Conservation (phyloP, 169 alveolate genomes). For the Eimeria brunetti region DNA sequence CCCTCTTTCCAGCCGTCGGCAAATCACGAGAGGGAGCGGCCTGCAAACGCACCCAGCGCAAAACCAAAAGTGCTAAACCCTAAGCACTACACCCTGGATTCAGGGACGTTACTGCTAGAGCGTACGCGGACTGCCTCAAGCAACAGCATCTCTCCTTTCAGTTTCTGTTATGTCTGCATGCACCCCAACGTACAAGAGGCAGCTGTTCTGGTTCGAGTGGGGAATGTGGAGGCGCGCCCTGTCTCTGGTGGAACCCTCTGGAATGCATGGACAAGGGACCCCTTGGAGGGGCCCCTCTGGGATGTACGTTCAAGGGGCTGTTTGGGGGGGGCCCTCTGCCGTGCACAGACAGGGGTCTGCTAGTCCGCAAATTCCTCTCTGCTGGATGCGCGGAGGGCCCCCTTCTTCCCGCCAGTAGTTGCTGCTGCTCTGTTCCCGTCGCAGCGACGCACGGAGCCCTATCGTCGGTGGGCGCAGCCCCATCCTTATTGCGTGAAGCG, state of each 20-base stretch:
- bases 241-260: background rate
- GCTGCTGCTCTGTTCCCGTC: background rate
- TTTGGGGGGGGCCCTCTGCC: background rate
- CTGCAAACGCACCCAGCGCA: background rate
- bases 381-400: background rate
- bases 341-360: background rate
- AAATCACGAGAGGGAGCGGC: background rate
- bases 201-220: background rate
- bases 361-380: background rate
- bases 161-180: background rate
- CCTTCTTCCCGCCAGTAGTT: background rate
- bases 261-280: background rate
- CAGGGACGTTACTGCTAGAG: background rate
- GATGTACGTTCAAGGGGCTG: background rate
- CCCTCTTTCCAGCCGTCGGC: background rate
- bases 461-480: background rate
- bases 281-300: background rate
- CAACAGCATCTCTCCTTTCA: background rate
- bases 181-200: background rate
- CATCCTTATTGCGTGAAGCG: background rate
- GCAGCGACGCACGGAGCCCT: background rate
- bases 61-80: conserved; percentile 15
- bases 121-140: background rate
- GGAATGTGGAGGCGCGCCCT: background rate
- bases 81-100: background rate